phyloP scores from a whole-genome alignment of 306 rosid genomes.

The Betula pendula region DNA sequence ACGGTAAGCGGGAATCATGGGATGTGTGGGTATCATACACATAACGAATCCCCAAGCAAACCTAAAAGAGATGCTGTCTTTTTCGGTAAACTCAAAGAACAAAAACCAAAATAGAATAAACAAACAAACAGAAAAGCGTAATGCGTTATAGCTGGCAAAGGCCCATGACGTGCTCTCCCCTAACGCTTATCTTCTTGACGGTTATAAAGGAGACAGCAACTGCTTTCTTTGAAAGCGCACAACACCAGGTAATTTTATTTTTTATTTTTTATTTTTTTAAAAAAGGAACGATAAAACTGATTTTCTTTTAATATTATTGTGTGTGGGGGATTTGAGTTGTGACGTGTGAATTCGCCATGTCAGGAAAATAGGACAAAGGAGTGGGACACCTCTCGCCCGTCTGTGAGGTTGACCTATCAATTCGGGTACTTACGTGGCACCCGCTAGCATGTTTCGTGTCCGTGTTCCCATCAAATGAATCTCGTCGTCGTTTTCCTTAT shows the following conservation, averaged over 20 bases:
- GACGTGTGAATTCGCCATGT: conserved; percentile 20
- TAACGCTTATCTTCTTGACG: conserved; percentile 48
- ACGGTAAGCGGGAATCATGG: conserved; percentile 44
- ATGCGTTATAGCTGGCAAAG: conserved; percentile 72
- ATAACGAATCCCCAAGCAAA: conserved; percentile 30
- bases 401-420: conserved; percentile 35
- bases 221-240: conserved; percentile 21
- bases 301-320: too few relatives aligned
- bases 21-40: conserved; percentile 11
- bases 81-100: conserved; percentile 16
- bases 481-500: conserved; percentile 37
- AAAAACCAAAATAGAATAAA: background rate
- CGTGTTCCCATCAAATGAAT: background rate
- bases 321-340: too few relatives aligned
- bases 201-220: conserved; percentile 35
- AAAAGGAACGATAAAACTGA: too few relatives aligned
- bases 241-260: too few relatives aligned
- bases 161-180: conserved; percentile 43
- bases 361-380: background rate
- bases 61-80: conserved; percentile 31
- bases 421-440: conserved; percentile 40
- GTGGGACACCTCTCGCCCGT: conserved; percentile 13
- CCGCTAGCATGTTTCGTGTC: background rate
- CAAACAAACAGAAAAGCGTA: conserved; percentile 13
- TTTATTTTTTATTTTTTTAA: too few relatives aligned